Evolutionary conservation across 1,284 basidiomycete genomes (phyloP).

Genomic region (Papiliotrema laurentii): DNA sequence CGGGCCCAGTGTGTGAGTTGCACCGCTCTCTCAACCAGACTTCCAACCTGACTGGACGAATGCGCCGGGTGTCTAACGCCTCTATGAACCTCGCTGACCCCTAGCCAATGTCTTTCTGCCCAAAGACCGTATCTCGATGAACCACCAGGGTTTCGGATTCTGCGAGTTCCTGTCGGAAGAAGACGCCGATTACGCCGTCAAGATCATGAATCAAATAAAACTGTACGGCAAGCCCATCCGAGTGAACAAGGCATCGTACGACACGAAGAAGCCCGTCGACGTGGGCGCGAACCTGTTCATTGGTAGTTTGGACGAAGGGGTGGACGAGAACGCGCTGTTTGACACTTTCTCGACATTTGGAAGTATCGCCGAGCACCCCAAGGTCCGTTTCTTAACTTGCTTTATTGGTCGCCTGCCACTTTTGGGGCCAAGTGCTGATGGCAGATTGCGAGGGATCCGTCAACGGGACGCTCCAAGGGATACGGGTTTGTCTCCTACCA

Average conservation of each 20-base stretch:
- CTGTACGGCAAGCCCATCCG: slow-evolving; percentile 96
- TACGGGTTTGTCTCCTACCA: slow-evolving; percentile 97
- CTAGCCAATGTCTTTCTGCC: slow-evolving; percentile 97
- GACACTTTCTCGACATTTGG: slow-evolving; percentile 96
- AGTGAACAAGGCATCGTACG: slow-evolving; percentile 96
- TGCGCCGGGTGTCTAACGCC: not conserved
- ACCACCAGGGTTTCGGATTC: slow-evolving; percentile 98
- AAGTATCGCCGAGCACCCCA: slow-evolving; percentile 86
- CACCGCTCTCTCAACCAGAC: not conserved
- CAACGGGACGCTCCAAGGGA: slow-evolving; percentile 81
- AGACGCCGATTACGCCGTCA: slow-evolving; percentile 98
- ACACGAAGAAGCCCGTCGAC: slow-evolving; percentile 88
- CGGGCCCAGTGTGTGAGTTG: slow-evolving; percentile 84
- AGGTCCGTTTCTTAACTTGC: slow-evolving; percentile 57
- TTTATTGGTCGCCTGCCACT: no score
- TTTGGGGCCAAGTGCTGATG: not conserved
- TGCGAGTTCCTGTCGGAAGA: slow-evolving; percentile 98
- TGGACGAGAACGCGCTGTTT: slow-evolving; percentile 87
- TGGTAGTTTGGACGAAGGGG: slow-evolving; percentile 87
- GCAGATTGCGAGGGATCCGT: slow-evolving; percentile 84
- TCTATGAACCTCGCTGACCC: slow-evolving; percentile 6
- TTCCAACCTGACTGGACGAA: not conserved
- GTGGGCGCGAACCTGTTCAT: slow-evolving; percentile 97
- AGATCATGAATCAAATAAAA: slow-evolving; percentile 99
- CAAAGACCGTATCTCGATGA: slow-evolving; percentile 97